Conservation (phyloP, 1,284 basidiomycete genomes). For the Rugosomyces carneus region DNA sequence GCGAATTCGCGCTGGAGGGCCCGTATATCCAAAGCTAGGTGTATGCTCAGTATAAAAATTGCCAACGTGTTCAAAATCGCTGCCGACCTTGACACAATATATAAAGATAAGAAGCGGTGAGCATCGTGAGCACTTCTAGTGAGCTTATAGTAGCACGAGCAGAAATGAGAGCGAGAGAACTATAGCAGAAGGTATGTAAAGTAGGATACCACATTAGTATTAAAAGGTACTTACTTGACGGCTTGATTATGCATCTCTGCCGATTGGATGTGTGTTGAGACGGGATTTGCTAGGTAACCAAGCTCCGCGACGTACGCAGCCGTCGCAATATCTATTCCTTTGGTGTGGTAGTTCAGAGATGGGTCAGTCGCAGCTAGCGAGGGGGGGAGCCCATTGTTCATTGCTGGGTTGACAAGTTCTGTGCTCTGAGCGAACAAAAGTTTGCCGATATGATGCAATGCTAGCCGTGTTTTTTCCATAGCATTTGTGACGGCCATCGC, state of each 20-base stretch:
- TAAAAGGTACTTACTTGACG: conserved; percentile 56
- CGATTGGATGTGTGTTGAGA: conserved; percentile 80
- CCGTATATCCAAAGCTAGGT: conserved; percentile 63
- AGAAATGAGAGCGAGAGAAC: conserved; percentile 76
- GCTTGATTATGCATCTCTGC: conserved; percentile 89
- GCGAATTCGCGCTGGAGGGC: conserved; percentile 62
- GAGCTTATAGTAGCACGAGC: conserved; percentile 73
- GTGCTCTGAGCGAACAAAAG: conserved; percentile 80
- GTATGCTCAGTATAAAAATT: conserved; percentile 1
- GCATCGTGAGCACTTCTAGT: conserved; percentile 68
- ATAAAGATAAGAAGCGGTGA: conserved; percentile 73
- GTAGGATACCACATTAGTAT: neutral
- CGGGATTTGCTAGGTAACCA: conserved; percentile 77
- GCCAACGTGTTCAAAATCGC: neutral
- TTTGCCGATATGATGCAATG: conserved; percentile 79
- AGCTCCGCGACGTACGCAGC: conserved; percentile 80
- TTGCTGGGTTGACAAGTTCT: conserved; percentile 74
- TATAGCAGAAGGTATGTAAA: conserved; percentile 23
- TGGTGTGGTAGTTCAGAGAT: conserved; percentile 77
- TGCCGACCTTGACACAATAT: conserved; percentile 60
- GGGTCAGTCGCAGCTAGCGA: conserved; percentile 80
- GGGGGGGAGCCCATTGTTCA: conserved; percentile 81
- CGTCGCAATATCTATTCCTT: conserved; percentile 82
- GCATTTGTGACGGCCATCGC: conserved; percentile 83
- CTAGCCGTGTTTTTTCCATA: conserved; percentile 83